These are phyloP conservation scores for Stygiomarasmius scandens DNA, from an alignment of 1,284 basidiomycete species.

Conservation along the genomic window DNA sequence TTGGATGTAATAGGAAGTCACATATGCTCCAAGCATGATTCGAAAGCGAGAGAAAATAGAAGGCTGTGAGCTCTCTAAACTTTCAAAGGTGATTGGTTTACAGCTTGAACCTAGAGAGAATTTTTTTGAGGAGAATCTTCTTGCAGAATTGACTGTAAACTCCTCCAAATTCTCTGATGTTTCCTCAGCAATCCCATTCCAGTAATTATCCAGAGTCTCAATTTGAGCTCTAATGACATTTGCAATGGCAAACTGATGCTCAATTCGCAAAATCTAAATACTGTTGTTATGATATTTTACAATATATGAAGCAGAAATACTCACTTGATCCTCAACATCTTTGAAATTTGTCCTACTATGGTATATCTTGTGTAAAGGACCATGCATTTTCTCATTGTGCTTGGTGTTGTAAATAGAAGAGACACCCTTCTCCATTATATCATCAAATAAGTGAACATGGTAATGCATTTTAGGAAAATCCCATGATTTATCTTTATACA, in stretches of 20 bases:
- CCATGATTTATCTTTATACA: slow-evolving; percentile 23
- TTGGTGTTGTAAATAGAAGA: slow-evolving; percentile 21
- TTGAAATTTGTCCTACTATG: slow-evolving; percentile 12
- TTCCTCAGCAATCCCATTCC: neutral
- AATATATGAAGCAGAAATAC: slow-evolving; percentile 2
- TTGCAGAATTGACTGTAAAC: too few species aligned
- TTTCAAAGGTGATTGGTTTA: too few species aligned
- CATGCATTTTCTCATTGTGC: slow-evolving; percentile 26
- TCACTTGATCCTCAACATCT: slow-evolving; percentile 14
- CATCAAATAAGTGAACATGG: slow-evolving; percentile 20
- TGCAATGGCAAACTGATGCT: slow-evolving; percentile 22
- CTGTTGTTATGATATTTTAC: neutral
- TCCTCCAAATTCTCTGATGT: too few species aligned
- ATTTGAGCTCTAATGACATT: slow-evolving; percentile 20
- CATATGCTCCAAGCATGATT: slow-evolving; percentile 21
- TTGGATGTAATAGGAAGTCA: too few species aligned
- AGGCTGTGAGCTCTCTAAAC: slow-evolving; percentile 1
- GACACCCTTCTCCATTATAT: slow-evolving; percentile 26
- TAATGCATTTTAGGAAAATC: slow-evolving; percentile 25
- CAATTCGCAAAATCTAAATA: slow-evolving; percentile 26
- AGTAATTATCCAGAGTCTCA: slow-evolving; percentile 18
- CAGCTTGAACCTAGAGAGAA: too few species aligned
- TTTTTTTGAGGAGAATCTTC: too few species aligned
- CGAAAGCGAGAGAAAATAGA: slow-evolving; percentile 22
- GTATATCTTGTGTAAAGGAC: slow-evolving; percentile 4